These are phyloP conservation scores for Fusarium gaditjirri DNA, from an alignment of 2,329 filamentous ascomycete species.

Conservation along the genomic window DNA sequence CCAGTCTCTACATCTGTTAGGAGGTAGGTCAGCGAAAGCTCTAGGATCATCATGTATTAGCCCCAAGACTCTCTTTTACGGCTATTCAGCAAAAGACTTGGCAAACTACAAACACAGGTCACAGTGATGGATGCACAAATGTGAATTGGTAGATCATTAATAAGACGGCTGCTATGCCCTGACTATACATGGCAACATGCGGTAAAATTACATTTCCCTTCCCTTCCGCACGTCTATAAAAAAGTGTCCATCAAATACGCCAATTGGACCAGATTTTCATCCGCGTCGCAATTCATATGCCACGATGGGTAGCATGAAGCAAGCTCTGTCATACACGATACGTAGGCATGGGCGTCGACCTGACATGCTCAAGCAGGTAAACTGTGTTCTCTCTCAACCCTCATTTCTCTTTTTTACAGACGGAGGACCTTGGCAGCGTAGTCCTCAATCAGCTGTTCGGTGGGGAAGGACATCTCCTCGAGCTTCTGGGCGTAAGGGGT, in stretches of 20 bases:
- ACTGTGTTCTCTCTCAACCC: conserved; percentile 24
- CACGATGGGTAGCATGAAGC: conserved; percentile 28
- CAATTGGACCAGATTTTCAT: conserved; percentile 37
- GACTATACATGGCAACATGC: conserved; percentile 52
- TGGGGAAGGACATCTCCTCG: conserved; percentile 96
- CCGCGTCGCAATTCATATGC: conserved; percentile 25
- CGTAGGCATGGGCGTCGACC: conserved; percentile 13
- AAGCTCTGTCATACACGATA: conserved; percentile 24
- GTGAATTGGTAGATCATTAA: conserved; percentile 47
- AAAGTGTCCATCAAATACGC: conserved; percentile 44
- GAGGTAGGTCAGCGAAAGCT: not conserved
- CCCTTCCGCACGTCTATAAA: conserved; percentile 51
- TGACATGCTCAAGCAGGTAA: conserved; percentile 19
- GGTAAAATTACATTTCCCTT: conserved; percentile 56
- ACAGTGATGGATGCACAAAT: conserved; percentile 7
- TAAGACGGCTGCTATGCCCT: conserved; percentile 44
- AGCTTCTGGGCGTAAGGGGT: conserved; percentile 94
- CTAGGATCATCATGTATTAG: too few species aligned
- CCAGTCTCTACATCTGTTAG: not conserved
- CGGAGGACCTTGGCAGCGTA: conserved; percentile 90
- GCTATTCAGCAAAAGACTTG: too few species aligned
- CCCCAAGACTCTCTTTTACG: not conserved
- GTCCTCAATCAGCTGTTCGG: conserved; percentile 85
- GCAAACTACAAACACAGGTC: not conserved
- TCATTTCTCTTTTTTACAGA: conserved; percentile 62